Conservation (phyloP, 441 rosid species). For the Isatis lusitanica region DNA sequence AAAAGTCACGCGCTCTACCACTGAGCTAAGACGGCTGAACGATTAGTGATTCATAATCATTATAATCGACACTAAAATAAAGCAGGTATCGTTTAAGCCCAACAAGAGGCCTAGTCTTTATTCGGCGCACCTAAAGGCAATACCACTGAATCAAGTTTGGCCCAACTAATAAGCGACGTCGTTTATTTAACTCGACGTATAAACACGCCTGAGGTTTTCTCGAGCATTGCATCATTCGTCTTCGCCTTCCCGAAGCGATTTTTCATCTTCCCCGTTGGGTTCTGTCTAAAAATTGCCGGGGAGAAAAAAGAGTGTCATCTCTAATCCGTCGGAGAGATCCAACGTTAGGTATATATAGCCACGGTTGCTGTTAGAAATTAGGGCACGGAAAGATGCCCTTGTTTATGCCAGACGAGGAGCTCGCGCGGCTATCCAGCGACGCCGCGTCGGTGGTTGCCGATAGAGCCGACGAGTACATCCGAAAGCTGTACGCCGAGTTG, state of each 20-base stretch:
- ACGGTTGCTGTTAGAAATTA: conserved; percentile 15
- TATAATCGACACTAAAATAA: too few relatives aligned
- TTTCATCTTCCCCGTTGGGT: conserved; percentile 10
- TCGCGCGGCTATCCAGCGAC: conserved; percentile 62
- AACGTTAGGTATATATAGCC: not conserved
- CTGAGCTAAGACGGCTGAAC: conserved; percentile 44
- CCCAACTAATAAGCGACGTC: not conserved
- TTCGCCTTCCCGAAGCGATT: conserved; percentile 4
- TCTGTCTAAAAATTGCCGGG: not conserved
- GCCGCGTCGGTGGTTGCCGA: conserved; percentile 60
- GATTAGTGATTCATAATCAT: too few relatives aligned
- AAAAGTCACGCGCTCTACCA: conserved; percentile 50
- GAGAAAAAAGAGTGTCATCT: not conserved
- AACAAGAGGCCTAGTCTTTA: not conserved
- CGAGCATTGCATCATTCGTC: not conserved
- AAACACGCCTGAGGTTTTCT: conserved; percentile 7
- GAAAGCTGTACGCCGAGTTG: conserved; percentile 56
- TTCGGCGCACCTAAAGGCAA: not conserved
- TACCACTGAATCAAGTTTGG: not conserved
- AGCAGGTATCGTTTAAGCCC: not conserved
- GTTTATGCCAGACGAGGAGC: conserved; percentile 90
- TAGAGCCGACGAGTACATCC: conserved; percentile 78
- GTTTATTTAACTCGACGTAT: not conserved
- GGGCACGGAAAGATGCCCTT: conserved; percentile 61
- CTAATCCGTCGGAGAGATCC: not conserved